Percentiles rank a stretch among this genome's conserved stretches.
Conservation (phyloP, 495 filamentous ascomycete genomes). For the Aspergillus mulundensis region DNA sequence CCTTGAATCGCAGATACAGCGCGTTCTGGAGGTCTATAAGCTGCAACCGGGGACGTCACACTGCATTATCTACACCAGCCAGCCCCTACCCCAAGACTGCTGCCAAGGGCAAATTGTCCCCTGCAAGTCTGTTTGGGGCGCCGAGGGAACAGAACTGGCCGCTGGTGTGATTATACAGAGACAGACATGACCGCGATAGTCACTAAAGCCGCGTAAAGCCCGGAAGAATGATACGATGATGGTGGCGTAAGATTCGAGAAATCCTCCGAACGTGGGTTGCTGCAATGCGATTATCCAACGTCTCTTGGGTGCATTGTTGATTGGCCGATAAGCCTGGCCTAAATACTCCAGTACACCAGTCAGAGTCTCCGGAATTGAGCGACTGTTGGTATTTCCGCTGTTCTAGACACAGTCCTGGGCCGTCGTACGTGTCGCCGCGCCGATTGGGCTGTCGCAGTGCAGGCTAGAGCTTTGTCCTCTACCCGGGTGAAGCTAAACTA, state of each 20-base stretch:
- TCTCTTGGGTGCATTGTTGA: background rate
- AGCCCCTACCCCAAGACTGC: slow-evolving; percentile 17
- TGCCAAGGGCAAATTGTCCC: slow-evolving; percentile 44
- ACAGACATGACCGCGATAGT: slow-evolving; percentile 4
- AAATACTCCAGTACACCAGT: slow-evolving; percentile 4
- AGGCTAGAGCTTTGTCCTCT: slow-evolving; percentile 8
- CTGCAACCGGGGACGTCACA: slow-evolving; percentile 19
- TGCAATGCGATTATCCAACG: background rate
- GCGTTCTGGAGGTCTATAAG: slow-evolving; percentile 17
- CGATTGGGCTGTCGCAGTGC: slow-evolving; percentile 7
- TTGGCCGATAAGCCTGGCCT: slow-evolving; percentile 12
- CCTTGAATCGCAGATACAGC: slow-evolving; percentile 21
- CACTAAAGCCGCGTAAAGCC: background rate
- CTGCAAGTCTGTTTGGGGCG: slow-evolving; percentile 45
- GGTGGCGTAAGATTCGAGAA: slow-evolving; percentile 17
- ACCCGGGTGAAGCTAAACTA: slow-evolving; percentile 5
- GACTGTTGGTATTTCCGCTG: slow-evolving; percentile 2
- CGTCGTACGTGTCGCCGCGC: slow-evolving; percentile 5
- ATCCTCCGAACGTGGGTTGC: background rate
- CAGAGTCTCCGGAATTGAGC: background rate
- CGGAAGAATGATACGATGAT: background rate
- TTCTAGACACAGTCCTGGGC: background rate
- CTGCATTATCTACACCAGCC: slow-evolving; percentile 34
- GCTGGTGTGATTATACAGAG: slow-evolving; percentile 38
- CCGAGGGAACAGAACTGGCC: slow-evolving; percentile 30